Base-by-base conservation (phyloP, 352 stramenopile genomes). In the Phytophthora fragariae region DNA sequence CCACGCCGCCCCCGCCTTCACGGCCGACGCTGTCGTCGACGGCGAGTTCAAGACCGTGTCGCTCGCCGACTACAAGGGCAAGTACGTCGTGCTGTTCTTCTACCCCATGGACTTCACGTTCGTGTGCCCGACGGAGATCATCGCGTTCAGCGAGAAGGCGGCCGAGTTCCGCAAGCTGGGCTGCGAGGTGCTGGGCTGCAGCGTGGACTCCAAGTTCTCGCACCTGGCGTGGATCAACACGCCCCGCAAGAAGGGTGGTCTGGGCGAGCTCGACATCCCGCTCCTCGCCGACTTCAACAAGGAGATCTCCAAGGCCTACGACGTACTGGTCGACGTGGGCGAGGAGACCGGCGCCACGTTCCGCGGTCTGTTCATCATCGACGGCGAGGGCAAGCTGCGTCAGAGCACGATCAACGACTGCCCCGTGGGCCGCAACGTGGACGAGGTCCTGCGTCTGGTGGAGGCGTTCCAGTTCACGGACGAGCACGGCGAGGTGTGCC, bases 71-170 rank as follows among this genome's bases (percentile, higher is more conserved):
- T 98, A 95, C 81, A 84, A 88, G 61, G 91, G 91, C 75, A 94
- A 98, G 66, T 98, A 93, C 71, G 80, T 97, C 55, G 88, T 97
- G 61, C 86, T 98, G 37, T 97, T 98, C 89, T 98, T 97, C 80
- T 98, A 96, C 81, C 92, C 91, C 62, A 77, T 94, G 64, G 92
- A 97, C 82, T 97, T 97, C 68, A 98, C 91, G 41, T 98, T 97
- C 68, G 92, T 98, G 60, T 96, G 89, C 65, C 90, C 89, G 31
- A 98, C 92, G 44, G 92, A 98, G 79, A 97, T 97, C 82, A 92
- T 89, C 69, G 85, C 88, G 33, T 98, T 97, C 76, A 90, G 73
- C 65, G 92, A 98, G 62, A 79, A 83, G 58, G 72, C 79, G 24
- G 81, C 82, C 4, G 85, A 94, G 53, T 98, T 98, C 77, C 65